Percentiles rank a stretch among this genome's conserved stretches.
phyloP scores from a whole-genome alignment of 1,284 basidiomycete species.

The Cystobasidium slooffiae region DNA sequence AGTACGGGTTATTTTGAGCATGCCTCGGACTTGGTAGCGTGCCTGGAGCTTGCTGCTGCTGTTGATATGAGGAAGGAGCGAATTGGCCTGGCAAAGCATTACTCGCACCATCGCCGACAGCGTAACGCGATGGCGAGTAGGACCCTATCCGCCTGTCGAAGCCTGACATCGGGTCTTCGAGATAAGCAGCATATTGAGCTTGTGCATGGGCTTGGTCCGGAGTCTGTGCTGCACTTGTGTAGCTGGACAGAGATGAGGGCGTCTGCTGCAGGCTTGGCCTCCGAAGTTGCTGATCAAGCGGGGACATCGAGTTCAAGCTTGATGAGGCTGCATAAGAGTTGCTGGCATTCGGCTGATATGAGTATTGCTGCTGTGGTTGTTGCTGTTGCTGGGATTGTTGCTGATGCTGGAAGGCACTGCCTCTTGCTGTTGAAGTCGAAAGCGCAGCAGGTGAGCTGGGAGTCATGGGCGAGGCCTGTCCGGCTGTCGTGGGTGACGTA shows the following conservation, averaged over 20 bases:
- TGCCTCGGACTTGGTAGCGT: conserved; percentile 1
- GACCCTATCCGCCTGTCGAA: conserved; percentile 32
- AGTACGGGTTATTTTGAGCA: conserved; percentile 3
- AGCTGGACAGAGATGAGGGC: conserved; percentile 12
- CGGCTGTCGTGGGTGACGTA: conserved; percentile 36
- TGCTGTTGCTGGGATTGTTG: conserved; percentile 10
- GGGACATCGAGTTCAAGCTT: background rate
- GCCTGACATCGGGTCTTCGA: conserved; percentile 34
- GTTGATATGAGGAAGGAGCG: conserved; percentile 15
- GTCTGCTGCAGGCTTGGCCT: conserved; percentile 15
- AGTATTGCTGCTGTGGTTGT: conserved; percentile 24
- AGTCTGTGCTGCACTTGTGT: conserved; percentile 17
- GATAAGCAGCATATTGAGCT: conserved; percentile 34
- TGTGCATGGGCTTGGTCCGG: conserved; percentile 15
- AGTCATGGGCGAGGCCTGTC: conserved; percentile 39
- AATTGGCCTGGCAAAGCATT: conserved; percentile 3
- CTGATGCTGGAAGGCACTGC: conserved; percentile 3
- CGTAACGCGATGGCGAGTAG: conserved; percentile 42
- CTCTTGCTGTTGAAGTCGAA: conserved; percentile 25
- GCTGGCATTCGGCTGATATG: background rate
- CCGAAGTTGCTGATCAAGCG: conserved; percentile 8
- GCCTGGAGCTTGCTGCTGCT: background rate
- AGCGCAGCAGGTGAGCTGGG: conserved; percentile 43
- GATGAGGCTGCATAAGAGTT: background rate
- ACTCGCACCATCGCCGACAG: conserved; percentile 2